Evolutionary conservation across 306 rosid species (phyloP), one percentile per base, ranked within the genome.

Genomic region (Boehmeria nivea): DNA sequence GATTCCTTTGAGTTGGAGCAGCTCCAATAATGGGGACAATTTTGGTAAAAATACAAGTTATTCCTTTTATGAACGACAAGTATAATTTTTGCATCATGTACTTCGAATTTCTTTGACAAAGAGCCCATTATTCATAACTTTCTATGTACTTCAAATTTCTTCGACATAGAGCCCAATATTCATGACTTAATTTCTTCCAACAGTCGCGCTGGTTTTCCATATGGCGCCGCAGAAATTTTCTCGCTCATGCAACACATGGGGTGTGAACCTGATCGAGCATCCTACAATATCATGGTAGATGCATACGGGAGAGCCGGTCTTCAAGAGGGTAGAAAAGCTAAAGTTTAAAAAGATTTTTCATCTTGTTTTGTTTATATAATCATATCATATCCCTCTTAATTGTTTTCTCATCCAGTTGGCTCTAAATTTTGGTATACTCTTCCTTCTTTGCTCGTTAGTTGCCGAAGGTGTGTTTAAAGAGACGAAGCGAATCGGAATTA

Each of bases 231-330:
- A 26, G 99, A 91, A 64, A 84, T 87, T 16, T 91, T 91, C 58
- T 91, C 99, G 45, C 79, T 91, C 20, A 84, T 87, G 96, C 93
- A 82, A 76, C 95, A 87, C 69, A 87, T 87, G 95, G 96, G 96
- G 42, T 87, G 96, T 81, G 99, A 91, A 81, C 95, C 99, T 36
- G 93, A 91, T 81, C 79, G 89, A 76, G 99, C 96, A 24, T 87
- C 93, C 45, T 82, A 84, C 67, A 91, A 84, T 57, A 91, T 91
- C 80, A 67, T 87, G 79, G 99, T 91, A 59, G 99, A 87, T 78
- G 96, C 99, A 45, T 91, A 87, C 51, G 99, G 99, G 48, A 80
- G 75, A 75, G 96, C 89, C 62, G 95, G 99, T 54, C 78, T 87
- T 60, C 93, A 78, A 39, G 82, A 80, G 42, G 99, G 99, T 91